phyloP scores from a whole-genome alignment of 768 basidiomycete species.

The Dioszegia hungarica region DNA sequence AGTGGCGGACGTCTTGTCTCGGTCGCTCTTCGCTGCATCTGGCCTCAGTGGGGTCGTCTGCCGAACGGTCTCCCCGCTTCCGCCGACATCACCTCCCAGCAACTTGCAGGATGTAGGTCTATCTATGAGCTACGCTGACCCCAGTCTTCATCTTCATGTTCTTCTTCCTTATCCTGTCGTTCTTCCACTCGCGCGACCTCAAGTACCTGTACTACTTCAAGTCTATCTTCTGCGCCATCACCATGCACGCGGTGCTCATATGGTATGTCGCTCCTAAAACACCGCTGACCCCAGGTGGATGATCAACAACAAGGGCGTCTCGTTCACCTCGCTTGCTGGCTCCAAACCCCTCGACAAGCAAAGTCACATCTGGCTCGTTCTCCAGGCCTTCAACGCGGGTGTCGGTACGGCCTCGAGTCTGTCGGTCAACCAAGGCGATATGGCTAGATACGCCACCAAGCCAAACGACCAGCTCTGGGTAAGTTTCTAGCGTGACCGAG shows the following conservation, averaged over 20 bases:
- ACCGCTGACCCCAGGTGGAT: conserved; percentile 52
- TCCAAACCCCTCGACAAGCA: conserved; percentile 9
- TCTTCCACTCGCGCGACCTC: conserved; percentile 22
- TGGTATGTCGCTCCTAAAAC: too few species aligned
- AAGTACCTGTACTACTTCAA: conserved; percentile 65
- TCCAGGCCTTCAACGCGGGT: conserved; percentile 60
- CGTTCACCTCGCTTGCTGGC: conserved; percentile 12
- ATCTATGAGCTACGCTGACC: conserved; percentile 59
- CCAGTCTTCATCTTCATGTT: conserved; percentile 76
- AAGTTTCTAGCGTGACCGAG: neutral
- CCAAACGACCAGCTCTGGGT: conserved; percentile 13
- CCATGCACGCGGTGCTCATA: conserved; percentile 47
- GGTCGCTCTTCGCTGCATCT: conserved; percentile 16
- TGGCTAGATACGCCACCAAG: conserved; percentile 19
- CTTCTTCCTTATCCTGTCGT: conserved; percentile 70
- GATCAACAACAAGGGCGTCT: conserved; percentile 61
- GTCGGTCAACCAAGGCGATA: conserved; percentile 42
- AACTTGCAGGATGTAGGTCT: conserved; percentile 25
- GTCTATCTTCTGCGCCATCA: conserved; percentile 54
- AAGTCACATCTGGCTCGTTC: conserved; percentile 59
- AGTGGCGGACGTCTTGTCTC: conserved; percentile 16
- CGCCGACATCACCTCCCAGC: conserved; percentile 13
- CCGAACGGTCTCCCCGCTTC: conserved; percentile 15
- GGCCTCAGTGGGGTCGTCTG: conserved; percentile 9
- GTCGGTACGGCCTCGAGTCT: conserved; percentile 67